These are phyloP conservation scores for Xylaria sp. DNA, from an alignment of 2,329 filamentous ascomycete species.

Conservation along the genomic window DNA sequence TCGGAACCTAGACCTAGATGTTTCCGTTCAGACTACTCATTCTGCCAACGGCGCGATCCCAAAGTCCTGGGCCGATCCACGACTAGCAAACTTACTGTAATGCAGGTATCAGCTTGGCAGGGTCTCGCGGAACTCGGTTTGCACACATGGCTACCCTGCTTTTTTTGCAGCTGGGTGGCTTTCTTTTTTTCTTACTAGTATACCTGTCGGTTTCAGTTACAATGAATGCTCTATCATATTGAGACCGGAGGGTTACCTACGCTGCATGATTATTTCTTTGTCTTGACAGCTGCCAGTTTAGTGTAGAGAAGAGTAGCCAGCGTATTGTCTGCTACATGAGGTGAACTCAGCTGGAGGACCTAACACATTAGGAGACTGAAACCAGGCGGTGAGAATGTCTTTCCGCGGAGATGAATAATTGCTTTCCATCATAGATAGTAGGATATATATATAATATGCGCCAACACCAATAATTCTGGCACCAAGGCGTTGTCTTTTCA, in stretches of 20 bases:
- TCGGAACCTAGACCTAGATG: background rate
- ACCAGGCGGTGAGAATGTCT: background rate
- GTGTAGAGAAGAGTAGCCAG: background rate
- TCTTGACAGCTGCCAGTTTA: too few relatives aligned
- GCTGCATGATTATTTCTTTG: slow-evolving; percentile 8
- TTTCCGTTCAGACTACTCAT: background rate
- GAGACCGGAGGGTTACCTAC: background rate
- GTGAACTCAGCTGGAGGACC: background rate
- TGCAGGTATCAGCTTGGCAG: background rate
- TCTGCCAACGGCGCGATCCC: background rate
- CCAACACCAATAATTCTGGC: background rate
- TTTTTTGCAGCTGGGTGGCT: background rate
- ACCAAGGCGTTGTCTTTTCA: background rate
- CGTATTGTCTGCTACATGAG: background rate
- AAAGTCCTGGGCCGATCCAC: background rate
- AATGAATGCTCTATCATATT: background rate
- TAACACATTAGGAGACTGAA: background rate
- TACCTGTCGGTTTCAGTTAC: background rate
- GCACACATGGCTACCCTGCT: background rate
- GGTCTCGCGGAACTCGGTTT: background rate
- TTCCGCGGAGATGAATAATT: background rate
- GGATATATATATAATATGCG: background rate
- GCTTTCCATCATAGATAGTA: background rate
- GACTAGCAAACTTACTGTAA: background rate
- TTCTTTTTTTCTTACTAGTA: background rate